A percentile compares a stretch with the other conserved stretches of the same genome.
Evolutionary conservation across 768 basidiomycete genomes (phyloP).

Genomic region (Cytidiella melzeri): DNA sequence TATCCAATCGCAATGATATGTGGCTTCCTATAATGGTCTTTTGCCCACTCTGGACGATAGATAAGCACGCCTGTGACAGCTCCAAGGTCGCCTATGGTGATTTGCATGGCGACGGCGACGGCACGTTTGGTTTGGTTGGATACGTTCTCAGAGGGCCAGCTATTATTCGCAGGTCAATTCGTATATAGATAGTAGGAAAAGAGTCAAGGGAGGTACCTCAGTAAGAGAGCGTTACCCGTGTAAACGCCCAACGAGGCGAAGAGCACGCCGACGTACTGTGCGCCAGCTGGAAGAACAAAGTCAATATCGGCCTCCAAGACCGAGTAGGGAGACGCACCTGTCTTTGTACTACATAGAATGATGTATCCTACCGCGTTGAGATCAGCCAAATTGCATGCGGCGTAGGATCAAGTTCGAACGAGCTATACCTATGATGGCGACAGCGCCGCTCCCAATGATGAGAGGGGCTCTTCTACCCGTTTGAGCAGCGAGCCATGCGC

Average conservation of each 20-base stretch:
- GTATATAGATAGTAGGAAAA: neutral
- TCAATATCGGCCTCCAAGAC: neutral
- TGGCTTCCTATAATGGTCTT: constrained; percentile 44
- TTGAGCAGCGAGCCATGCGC: constrained; percentile 47
- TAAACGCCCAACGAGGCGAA: constrained; percentile 52
- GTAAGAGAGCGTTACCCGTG: constrained; percentile 49
- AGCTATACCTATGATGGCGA: neutral
- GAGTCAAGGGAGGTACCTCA: constrained; percentile 32
- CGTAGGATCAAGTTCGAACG: neutral
- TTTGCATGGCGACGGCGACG: constrained; percentile 56
- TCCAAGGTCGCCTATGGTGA: constrained; percentile 55
- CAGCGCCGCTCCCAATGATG: neutral
- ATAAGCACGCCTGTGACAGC: constrained; percentile 54
- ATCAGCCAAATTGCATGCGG: neutral
- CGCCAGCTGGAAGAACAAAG: constrained; percentile 27
- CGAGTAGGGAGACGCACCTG: constrained; percentile 4
- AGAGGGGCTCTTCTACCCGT: neutral
- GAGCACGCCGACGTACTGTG: constrained; percentile 53
- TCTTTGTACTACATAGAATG: constrained; percentile 42
- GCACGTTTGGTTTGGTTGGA: constrained; percentile 63
- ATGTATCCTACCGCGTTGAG: constrained; percentile 41
- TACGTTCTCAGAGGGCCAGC: constrained; percentile 63
- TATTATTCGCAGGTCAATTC: neutral
- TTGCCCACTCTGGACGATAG: constrained; percentile 44
- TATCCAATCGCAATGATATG: constrained; percentile 60